Conservation (phyloP, 108 stramenopile species). For the Fragilaria radians region DNA sequence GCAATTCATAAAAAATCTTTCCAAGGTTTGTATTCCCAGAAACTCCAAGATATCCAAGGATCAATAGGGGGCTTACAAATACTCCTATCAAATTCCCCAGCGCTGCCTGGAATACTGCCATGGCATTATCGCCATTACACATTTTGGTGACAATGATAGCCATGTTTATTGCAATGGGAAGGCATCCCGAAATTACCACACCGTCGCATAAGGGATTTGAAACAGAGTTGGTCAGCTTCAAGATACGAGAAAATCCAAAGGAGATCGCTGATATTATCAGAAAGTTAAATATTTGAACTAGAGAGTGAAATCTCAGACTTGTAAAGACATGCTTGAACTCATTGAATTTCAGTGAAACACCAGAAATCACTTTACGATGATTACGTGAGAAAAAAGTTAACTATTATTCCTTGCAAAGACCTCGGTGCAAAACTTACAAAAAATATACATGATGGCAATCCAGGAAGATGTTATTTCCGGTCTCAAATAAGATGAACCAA, state of each 20-base stretch:
- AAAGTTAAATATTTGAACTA: slow-evolving; percentile 60
- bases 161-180: slow-evolving; percentile 69
- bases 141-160: slow-evolving; percentile 51
- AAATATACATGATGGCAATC: slow-evolving; percentile 61
- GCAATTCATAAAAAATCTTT: slow-evolving; percentile 43
- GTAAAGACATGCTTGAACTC: slow-evolving; percentile 47
- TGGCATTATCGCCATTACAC: slow-evolving; percentile 54
- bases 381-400: neutral
- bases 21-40: slow-evolving; percentile 30
- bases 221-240: slow-evolving; percentile 9
- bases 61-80: slow-evolving; percentile 49
- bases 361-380: slow-evolving; percentile 16
- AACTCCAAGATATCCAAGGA: slow-evolving; percentile 41
- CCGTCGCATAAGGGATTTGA: slow-evolving; percentile 6
- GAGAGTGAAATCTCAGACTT: slow-evolving; percentile 41
- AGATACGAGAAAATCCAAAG: slow-evolving; percentile 33
- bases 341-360: slow-evolving; percentile 43
- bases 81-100: slow-evolving; percentile 58
- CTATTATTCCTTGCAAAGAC: neutral
- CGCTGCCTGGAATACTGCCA: slow-evolving; percentile 53
- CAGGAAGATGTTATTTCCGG: slow-evolving; percentile 64
- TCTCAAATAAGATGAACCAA: slow-evolving; percentile 52
- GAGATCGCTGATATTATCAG: slow-evolving; percentile 35
- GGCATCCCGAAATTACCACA: slow-evolving; percentile 44
- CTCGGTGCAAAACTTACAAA: slow-evolving; percentile 5